A percentile compares a stretch with the other conserved stretches of the same genome.
phyloP scores from a whole-genome alignment of 768 basidiomycete species.

The Boletus pseudopeckii region DNA sequence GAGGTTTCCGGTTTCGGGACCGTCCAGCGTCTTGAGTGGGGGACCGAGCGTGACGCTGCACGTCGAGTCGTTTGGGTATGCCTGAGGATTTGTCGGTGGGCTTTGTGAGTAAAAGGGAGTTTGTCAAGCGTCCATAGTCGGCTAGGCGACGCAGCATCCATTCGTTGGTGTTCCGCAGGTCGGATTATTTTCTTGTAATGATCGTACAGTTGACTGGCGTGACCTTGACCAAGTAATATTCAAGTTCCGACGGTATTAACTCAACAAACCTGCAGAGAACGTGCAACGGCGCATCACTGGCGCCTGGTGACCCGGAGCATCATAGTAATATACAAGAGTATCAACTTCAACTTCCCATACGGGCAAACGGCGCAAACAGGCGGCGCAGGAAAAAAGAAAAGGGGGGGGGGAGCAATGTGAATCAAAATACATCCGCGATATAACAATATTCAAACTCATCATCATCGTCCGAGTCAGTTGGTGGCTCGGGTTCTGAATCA shows the following conservation, averaged over 20 bases:
- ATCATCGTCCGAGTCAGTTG: slow-evolving; percentile 22
- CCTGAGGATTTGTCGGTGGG: slow-evolving; percentile 13
- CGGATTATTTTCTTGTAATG: neutral
- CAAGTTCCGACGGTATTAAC: slow-evolving; percentile 1
- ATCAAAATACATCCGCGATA: slow-evolving; percentile 6
- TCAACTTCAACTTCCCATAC: neutral
- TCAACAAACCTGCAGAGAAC: neutral
- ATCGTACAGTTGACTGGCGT: neutral
- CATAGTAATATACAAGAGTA: neutral
- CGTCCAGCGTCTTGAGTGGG: slow-evolving; percentile 28
- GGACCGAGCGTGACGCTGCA: slow-evolving; percentile 38
- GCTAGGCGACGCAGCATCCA: too few relatives aligned
- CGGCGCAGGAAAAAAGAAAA: too few relatives aligned
- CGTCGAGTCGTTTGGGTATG: slow-evolving; percentile 42
- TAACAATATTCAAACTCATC: slow-evolving; percentile 28
- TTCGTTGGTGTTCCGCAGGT: neutral
- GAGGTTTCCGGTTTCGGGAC: slow-evolving; percentile 33
- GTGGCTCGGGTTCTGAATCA: slow-evolving; percentile 24
- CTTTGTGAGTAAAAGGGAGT: neutral
- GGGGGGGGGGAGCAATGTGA: neutral
- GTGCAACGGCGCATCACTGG: neutral
- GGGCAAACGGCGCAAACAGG: neutral
- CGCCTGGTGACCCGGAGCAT: neutral
- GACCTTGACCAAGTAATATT: too few relatives aligned
- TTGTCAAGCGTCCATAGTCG: neutral